Evolutionary conservation across 1,284 basidiomycete species (phyloP).

Genomic region (Pascua sp.): DNA sequence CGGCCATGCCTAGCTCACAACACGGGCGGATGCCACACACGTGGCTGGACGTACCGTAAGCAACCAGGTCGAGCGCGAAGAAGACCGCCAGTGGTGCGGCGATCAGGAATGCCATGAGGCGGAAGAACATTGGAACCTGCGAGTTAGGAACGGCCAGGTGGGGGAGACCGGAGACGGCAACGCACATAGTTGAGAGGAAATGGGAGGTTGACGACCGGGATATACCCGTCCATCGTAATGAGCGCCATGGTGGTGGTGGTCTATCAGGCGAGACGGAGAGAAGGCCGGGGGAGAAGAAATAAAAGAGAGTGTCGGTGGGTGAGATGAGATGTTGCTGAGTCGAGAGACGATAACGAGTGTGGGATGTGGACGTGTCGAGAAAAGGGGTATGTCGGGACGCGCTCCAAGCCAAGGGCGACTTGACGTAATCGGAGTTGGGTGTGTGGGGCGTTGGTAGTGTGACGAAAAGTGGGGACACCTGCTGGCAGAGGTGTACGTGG

Average conservation of each 20-base stretch:
- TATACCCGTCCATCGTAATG: constrained; percentile 2
- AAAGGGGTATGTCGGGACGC: too few relatives aligned
- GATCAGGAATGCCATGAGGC: constrained; percentile 25
- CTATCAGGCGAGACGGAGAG: background rate
- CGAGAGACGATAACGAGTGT: background rate
- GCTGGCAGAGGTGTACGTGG: too few relatives aligned
- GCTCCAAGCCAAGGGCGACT: too few relatives aligned
- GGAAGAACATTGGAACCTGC: constrained; percentile 32
- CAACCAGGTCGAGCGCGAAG: constrained; percentile 34
- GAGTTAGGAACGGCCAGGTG: background rate
- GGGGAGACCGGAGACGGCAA: background rate
- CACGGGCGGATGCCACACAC: too few relatives aligned
- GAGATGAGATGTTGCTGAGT: background rate
- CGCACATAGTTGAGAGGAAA: constrained; percentile 17
- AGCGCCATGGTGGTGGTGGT: constrained; percentile 2
- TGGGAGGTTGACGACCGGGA: constrained; percentile 11
- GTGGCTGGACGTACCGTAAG: constrained; percentile 24
- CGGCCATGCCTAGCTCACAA: too few relatives aligned
- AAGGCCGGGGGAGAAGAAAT: background rate
- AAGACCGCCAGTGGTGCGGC: constrained; percentile 32
- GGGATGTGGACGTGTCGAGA: background rate
- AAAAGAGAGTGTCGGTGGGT: background rate
- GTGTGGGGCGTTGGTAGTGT: too few relatives aligned
- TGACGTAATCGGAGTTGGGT: too few relatives aligned
- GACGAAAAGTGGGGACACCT: too few relatives aligned